Conservation (phyloP, 352 stramenopile species). For the Globisporangium camurandrum region DNA sequence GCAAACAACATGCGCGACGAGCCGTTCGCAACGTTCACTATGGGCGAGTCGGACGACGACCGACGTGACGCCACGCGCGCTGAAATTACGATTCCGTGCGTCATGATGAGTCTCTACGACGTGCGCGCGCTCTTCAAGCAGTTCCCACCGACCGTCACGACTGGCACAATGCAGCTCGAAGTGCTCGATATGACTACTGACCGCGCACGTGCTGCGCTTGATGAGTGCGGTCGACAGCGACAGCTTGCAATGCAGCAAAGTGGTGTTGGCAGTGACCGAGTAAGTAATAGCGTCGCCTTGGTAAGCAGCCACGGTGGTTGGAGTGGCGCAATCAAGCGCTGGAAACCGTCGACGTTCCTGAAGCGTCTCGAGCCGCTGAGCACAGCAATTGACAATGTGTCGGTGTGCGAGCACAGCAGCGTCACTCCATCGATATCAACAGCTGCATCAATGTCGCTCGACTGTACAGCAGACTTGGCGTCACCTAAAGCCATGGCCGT, state of each 20-base stretch:
- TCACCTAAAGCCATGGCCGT: background rate
- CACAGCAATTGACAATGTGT: background rate
- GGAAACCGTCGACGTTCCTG: constrained; percentile 44
- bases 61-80: background rate
- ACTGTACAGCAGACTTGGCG: background rate
- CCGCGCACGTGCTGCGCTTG: constrained; percentile 5
- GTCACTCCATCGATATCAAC: background rate
- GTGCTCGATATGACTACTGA: constrained; percentile 21
- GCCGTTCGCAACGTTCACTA: constrained; percentile 50
- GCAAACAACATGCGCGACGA: constrained; percentile 25
- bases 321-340: constrained; percentile 25
- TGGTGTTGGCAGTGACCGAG: background rate
- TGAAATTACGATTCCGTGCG: constrained; percentile 38
- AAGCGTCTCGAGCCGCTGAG: constrained; percentile 26
- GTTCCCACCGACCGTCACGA: constrained; percentile 39
- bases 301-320: constrained; percentile 6
- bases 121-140: constrained; percentile 58
- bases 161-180: constrained; percentile 35
- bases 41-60: constrained; percentile 29
- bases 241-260: background rate
- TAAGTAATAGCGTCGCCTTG: too few relatives aligned
- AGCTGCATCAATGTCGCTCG: background rate
- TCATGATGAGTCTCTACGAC: constrained; percentile 62
- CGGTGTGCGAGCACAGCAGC: background rate
- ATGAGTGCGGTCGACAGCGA: constrained; percentile 16